Conservation (phyloP, 2,329 filamentous ascomycete species). For the Talaromyces marneffei region DNA sequence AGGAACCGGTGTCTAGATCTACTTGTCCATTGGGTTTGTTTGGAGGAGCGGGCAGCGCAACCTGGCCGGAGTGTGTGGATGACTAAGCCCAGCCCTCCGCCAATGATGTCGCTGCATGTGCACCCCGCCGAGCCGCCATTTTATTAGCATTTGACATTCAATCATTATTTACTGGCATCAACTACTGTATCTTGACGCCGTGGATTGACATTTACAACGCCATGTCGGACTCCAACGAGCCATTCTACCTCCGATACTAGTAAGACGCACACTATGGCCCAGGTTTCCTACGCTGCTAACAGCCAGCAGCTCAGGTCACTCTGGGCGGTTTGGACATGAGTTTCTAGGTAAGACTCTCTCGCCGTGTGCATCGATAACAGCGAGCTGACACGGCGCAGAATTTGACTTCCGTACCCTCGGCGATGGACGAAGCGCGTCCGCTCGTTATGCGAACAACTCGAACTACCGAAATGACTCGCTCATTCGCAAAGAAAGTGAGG, state of each 20-base stretch:
- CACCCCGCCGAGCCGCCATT: constrained; percentile 5
- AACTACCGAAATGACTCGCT: constrained; percentile 98
- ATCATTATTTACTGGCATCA: neutral
- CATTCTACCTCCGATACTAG: constrained; percentile 98
- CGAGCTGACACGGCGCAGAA: constrained; percentile 51
- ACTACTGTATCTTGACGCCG: neutral
- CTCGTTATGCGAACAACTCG: constrained; percentile 97
- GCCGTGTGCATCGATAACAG: neutral
- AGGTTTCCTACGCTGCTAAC: constrained; percentile 39
- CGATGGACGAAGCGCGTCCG: constrained; percentile 87
- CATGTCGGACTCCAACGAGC: constrained; percentile 61
- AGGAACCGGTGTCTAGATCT: constrained; percentile 25
- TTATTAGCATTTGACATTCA: neutral
- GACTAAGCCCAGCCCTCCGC: constrained; percentile 34
- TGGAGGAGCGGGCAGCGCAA: constrained; percentile 21
- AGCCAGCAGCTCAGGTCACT: constrained; percentile 77
- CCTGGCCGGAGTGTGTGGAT: constrained; percentile 39
- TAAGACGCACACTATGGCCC: constrained; percentile 47
- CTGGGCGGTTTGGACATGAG: constrained; percentile 94
- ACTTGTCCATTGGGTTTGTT: constrained; percentile 37
- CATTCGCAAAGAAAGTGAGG: constrained; percentile 97
- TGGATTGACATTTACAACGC: neutral
- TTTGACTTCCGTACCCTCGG: constrained; percentile 93
- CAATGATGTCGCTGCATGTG: neutral
- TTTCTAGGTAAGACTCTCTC: constrained; percentile 66